phyloP scores from a whole-genome alignment of 306 rosid species.

The Prunus armeniaca region DNA sequence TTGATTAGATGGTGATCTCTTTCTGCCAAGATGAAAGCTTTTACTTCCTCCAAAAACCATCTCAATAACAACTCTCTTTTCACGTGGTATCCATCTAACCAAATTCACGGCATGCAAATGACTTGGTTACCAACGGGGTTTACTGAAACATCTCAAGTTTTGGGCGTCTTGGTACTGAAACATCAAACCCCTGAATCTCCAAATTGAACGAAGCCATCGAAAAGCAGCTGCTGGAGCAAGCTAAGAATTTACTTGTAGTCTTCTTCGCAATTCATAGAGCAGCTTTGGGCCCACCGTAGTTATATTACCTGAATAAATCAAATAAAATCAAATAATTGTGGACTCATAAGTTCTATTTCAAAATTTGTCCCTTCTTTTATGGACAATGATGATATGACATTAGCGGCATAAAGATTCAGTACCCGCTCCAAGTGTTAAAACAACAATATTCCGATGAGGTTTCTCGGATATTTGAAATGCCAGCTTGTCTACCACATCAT shows the following conservation, averaged over 20 bases:
- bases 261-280: constrained; percentile 13
- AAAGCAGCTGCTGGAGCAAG: background rate
- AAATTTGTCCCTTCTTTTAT: background rate
- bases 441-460: constrained; percentile 11
- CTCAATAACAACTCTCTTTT: background rate
- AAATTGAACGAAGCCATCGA: background rate
- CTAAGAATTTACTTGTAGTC: constrained; percentile 3
- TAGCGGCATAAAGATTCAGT: background rate
- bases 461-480: constrained; percentile 16
- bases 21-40: background rate
- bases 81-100: background rate
- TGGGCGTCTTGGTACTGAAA: background rate
- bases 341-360: background rate
- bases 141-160: background rate
- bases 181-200: background rate
- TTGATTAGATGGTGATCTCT: background rate
- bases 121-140: background rate
- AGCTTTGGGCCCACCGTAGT: constrained; percentile 25
- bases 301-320: constrained; percentile 16
- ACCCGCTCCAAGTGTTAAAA: constrained; percentile 37
- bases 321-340: too few relatives aligned
- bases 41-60: background rate
- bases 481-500: constrained; percentile 24
- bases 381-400: background rate
- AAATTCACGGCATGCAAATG: background rate